Conservation (phyloP, 2,329 filamentous ascomycete genomes). For the Epichloe hybrida region DNA sequence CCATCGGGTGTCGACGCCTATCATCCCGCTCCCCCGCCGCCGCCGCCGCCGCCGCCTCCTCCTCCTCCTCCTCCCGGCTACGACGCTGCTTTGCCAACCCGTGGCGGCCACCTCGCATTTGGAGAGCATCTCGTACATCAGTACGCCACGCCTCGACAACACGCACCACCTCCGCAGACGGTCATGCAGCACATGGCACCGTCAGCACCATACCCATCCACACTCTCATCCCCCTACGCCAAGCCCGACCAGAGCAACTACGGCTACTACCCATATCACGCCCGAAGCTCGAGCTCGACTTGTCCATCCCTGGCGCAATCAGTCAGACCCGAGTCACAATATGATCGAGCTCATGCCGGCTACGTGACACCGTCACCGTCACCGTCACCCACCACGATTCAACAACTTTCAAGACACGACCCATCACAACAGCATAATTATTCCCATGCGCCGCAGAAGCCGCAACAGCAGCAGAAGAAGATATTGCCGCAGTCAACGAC, state of each 20-base stretch:
- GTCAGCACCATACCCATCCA: constrained; percentile 20
- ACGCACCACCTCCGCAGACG: constrained; percentile 20
- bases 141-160: constrained; percentile 22
- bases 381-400: constrained; percentile 19
- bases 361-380: constrained; percentile 27
- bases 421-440: constrained; percentile 8
- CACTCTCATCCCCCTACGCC: constrained; percentile 29
- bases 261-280: constrained; percentile 16
- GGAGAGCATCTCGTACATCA: constrained; percentile 21
- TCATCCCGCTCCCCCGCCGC: constrained; percentile 20
- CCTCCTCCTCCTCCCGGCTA: constrained; percentile 14
- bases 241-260: constrained; percentile 27
- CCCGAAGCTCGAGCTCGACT: constrained; percentile 15
- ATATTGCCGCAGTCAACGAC: constrained; percentile 2
- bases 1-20: constrained; percentile 36
- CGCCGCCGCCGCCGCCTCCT: too few species aligned
- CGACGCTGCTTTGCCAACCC: constrained; percentile 13
- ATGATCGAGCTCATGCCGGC: constrained; percentile 24
- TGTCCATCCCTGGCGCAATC: constrained; percentile 18
- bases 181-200: constrained; percentile 14
- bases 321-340: constrained; percentile 18
- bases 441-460: background rate
- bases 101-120: constrained; percentile 21
- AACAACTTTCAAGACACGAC: constrained; percentile 15
- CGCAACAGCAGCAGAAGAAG: background rate